Evolutionary conservation across 257 asterid genomes (phyloP).

Genomic region (Plantago major): DNA sequence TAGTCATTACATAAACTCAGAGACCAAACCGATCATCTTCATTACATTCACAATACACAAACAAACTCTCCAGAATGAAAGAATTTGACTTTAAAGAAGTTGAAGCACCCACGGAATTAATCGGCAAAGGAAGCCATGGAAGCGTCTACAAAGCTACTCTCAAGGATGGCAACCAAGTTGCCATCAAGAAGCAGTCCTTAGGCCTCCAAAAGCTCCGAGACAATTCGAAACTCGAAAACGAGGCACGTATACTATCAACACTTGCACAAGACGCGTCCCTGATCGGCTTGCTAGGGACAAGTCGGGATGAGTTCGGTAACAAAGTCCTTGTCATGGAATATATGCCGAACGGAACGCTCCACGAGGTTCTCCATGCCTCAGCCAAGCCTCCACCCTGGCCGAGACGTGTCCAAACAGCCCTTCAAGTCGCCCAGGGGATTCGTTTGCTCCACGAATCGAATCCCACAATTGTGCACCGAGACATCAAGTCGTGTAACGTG

Average conservation of each 20-base stretch:
- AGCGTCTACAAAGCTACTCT: slow-evolving; percentile 46
- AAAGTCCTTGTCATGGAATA: slow-evolving; percentile 44
- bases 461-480: slow-evolving; percentile 56
- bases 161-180: slow-evolving; percentile 38
- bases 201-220: slow-evolving; percentile 58
- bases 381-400: slow-evolving; percentile 37
- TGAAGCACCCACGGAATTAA: slow-evolving; percentile 44
- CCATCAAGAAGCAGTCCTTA: slow-evolving; percentile 59
- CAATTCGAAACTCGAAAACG: slow-evolving; percentile 50
- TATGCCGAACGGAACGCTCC: slow-evolving; percentile 67
- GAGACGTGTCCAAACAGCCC: slow-evolving; percentile 39
- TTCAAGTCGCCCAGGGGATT: slow-evolving; percentile 43
- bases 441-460: slow-evolving; percentile 41
- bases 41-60: not conserved
- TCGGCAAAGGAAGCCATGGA: slow-evolving; percentile 90
- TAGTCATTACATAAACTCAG: too few species aligned
- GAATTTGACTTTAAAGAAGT: slow-evolving; percentile 43
- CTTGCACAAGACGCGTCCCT: slow-evolving; percentile 27
- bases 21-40: too few species aligned
- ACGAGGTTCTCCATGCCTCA: slow-evolving; percentile 42
- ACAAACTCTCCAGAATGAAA: slow-evolving; percentile 21
- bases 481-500: slow-evolving; percentile 59
- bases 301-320: slow-evolving; percentile 26
- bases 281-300: slow-evolving; percentile 41
- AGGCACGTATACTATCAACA: slow-evolving; percentile 45